Conservation (phyloP, 768 basidiomycete genomes). For the Psilocybe cyanescens region DNA sequence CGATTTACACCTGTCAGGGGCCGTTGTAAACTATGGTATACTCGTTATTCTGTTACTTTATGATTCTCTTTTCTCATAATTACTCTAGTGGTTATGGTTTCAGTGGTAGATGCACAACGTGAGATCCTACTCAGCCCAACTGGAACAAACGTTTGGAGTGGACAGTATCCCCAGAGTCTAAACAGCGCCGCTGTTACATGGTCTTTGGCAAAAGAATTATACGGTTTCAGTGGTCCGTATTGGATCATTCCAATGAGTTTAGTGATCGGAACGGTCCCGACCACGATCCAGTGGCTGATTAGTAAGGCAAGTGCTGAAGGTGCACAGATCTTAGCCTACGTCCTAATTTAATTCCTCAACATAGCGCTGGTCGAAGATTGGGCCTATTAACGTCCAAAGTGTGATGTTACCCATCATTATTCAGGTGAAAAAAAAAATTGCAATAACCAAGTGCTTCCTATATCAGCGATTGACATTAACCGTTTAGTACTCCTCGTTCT, state of each 20-base stretch:
- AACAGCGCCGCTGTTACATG: slow-evolving; percentile 67
- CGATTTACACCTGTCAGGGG: slow-evolving; percentile 26
- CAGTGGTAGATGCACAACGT: slow-evolving; percentile 54
- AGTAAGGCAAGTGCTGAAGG: slow-evolving; percentile 39
- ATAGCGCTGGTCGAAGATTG: slow-evolving; percentile 61
- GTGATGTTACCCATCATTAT: slow-evolving; percentile 62
- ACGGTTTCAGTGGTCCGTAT: slow-evolving; percentile 57
- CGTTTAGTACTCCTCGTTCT: slow-evolving; percentile 40
- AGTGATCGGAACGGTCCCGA: slow-evolving; percentile 56
- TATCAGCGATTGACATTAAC: background rate
- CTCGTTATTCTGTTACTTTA: background rate
- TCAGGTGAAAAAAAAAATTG: slow-evolving; percentile 33
- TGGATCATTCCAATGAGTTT: slow-evolving; percentile 58
- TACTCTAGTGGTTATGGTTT: slow-evolving; percentile 57
- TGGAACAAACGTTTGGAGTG: slow-evolving; percentile 68
- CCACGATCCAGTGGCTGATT: slow-evolving; percentile 57
- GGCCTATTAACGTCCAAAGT: slow-evolving; percentile 49
- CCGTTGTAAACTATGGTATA: slow-evolving; percentile 42
- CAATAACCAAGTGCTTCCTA: too few species aligned
- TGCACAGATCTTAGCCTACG: background rate
- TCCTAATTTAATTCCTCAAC: background rate
- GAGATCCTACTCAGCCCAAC: slow-evolving; percentile 52
- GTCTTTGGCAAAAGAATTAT: slow-evolving; percentile 64
- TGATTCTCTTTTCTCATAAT: slow-evolving; percentile 2
- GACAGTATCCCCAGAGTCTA: slow-evolving; percentile 51